Percentiles rank a stretch among this genome's conserved stretches.
These are phyloP conservation scores for Tricholoma flavovirens DNA, from an alignment of 768 basidiomycete genomes.

Conservation along the genomic window DNA sequence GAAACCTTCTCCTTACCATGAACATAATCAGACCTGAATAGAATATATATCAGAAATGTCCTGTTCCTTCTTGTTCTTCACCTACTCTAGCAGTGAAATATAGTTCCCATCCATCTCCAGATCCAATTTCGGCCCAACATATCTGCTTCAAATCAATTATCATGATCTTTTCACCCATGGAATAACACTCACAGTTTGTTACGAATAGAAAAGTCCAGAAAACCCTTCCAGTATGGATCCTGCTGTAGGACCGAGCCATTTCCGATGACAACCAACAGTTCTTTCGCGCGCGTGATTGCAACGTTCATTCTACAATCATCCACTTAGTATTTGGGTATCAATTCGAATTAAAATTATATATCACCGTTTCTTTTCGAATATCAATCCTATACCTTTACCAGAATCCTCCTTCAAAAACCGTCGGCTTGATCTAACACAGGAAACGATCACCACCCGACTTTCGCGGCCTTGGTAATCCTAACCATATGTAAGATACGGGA, in stretches of 20 bases:
- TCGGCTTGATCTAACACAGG: constrained; percentile 40
- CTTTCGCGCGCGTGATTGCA: constrained; percentile 48
- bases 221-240: constrained; percentile 48
- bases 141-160: constrained; percentile 22
- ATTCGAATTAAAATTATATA: background rate
- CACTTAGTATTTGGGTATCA: background rate
- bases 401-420: constrained; percentile 45
- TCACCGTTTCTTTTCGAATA: constrained; percentile 44
- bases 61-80: background rate
- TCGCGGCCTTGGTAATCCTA: constrained; percentile 50
- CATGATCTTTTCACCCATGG: background rate
- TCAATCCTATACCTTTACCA: constrained; percentile 39
- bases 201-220: constrained; percentile 41
- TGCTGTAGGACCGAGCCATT: constrained; percentile 35
- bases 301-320: constrained; percentile 42
- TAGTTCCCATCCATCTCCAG: constrained; percentile 44
- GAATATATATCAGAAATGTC: background rate
- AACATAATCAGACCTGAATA: background rate
- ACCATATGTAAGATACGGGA: background rate
- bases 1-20: constrained; percentile 7
- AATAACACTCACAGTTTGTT: constrained; percentile 35
- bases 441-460: constrained; percentile 44
- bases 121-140: constrained; percentile 36
- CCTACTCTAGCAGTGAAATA: constrained; percentile 43
- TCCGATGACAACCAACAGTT: constrained; percentile 45